These are phyloP conservation scores for Alternaria solani DNA, from an alignment of 2,329 filamentous ascomycete species.

Conservation along the genomic window DNA sequence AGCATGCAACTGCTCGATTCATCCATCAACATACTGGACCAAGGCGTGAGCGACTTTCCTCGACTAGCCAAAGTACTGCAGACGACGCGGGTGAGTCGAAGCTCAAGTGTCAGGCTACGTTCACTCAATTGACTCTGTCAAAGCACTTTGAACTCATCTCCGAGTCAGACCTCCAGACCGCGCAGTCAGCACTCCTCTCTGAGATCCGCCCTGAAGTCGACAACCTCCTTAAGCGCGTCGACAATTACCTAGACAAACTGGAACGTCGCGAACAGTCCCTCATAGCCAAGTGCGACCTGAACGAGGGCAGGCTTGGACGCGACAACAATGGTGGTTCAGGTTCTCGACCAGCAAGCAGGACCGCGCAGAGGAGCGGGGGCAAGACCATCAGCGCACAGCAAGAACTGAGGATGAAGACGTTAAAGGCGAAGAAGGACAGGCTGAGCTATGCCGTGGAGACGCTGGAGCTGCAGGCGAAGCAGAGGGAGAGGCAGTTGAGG, in stretches of 20 bases:
- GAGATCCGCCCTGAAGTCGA: conserved; percentile 90
- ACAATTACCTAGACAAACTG: conserved; percentile 81
- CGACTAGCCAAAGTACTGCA: conserved; percentile 69
- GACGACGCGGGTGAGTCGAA: conserved; percentile 63
- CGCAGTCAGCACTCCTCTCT: conserved; percentile 83
- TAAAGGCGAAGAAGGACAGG: conserved; percentile 83
- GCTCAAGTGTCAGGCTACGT: neutral
- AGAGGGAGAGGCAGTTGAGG: conserved; percentile 74
- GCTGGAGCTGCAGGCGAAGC: conserved; percentile 83
- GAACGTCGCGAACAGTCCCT: conserved; percentile 83
- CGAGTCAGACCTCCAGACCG: conserved; percentile 79
- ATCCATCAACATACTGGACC: conserved; percentile 68
- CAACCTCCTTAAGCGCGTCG: conserved; percentile 80
- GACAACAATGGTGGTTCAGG: conserved; percentile 34
- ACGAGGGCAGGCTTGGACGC: conserved; percentile 72
- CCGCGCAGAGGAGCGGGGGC: conserved; percentile 35
- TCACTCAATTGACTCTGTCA: neutral
- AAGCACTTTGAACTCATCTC: conserved; percentile 94
- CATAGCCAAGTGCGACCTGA: conserved; percentile 81
- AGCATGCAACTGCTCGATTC: conserved; percentile 69
- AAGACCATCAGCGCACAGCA: conserved; percentile 57
- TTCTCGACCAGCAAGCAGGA: conserved; percentile 35
- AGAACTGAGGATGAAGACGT: conserved; percentile 68
- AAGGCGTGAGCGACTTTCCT: conserved; percentile 70
- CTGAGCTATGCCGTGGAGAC: conserved; percentile 87